Conservation (phyloP, 305 asterid genomes). For the Fraxinus greggii region DNA sequence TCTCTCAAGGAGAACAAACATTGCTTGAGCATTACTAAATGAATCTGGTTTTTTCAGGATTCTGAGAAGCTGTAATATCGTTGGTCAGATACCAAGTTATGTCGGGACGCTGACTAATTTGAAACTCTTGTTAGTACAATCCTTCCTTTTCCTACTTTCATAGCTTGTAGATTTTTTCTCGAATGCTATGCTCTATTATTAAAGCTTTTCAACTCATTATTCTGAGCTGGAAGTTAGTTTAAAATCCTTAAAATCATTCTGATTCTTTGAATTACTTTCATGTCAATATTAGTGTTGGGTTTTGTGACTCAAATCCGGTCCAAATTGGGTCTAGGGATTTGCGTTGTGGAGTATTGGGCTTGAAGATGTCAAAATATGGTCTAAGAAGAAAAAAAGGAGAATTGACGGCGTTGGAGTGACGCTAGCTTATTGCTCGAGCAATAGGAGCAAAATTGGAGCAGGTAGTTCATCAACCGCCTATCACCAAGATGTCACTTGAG, state of each 20-base stretch:
- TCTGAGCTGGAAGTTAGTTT: not conserved
- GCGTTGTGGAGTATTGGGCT: no score
- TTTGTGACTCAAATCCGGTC: no score
- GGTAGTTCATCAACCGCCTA: no score
- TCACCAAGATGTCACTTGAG: no score
- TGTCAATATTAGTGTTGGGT: not conserved
- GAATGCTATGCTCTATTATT: not conserved
- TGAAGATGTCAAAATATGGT: no score
- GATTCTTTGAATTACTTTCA: not conserved
- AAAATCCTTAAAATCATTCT: not conserved
- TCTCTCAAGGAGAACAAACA: not conserved
- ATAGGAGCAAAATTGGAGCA: no score
- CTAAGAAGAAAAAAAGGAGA: no score
- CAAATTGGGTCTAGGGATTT: no score
- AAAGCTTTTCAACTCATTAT: not conserved
- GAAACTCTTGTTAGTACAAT: constrained; percentile 54
- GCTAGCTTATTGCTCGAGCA: no score
- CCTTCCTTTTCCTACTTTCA: not conserved
- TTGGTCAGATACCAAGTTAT: constrained; percentile 44
- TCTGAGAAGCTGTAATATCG: constrained; percentile 68
- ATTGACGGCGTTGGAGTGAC: no score
- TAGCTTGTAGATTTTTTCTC: not conserved
- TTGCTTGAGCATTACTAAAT: constrained; percentile 3
- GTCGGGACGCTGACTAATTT: constrained; percentile 36
- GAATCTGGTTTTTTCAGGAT: constrained; percentile 43